Base-by-base conservation (phyloP, 2,329 filamentous ascomycete species). In the Zymoseptoria brevis region DNA sequence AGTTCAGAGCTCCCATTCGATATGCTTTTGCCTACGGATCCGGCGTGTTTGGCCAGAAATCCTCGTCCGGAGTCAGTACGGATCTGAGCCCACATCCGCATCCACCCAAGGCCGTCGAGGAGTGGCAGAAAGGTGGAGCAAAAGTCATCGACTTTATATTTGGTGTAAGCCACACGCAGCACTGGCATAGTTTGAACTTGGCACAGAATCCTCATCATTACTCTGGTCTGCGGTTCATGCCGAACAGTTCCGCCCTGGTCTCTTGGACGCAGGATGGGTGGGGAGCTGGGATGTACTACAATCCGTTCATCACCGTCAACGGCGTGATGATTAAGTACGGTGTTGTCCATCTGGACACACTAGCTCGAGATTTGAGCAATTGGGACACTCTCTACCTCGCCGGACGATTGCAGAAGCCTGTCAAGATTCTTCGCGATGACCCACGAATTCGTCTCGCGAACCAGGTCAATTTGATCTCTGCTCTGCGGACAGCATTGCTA, bases 101-200 rank as follows among this genome's bases (percentile, higher is more conserved):
- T 62, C 87, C 93, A 1, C 90, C 91, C 0, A 80, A 85, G 56
- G 89, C 90, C 0, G 86, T 97, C 7, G 80, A 88, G 65, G 89
- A 90, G 66, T 89, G 91, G 66, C 93, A 97, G 74, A 87, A 90
- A 68, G 89, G 90, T 29, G 86, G 86, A 0, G 90, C 90, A 11
- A 96, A 96, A 77, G 96, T 97, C 87, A 96, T 99, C 64, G 94
- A 99, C 75, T 96, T 99, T 73, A 95, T 99, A 66, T 94, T 99
- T 72, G 94, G 93, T 24, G 93, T 97, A 9, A 90, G 89, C 1
- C 90, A 96, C 74, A 90, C 89, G 1, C 89, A 99, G 72, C 94
- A 99, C 76, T 99, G 93, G 90, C 94, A 99, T 76, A 92, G 88
- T 35, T 80, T 99, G 61, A 99, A 99, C 70, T 80, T 99, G 67